A percentile compares a stretch with the other conserved stretches of the same genome.
These are phyloP conservation scores for Rhodofomes roseus DNA, from an alignment of 1,284 basidiomycete species.

Conservation along the genomic window DNA sequence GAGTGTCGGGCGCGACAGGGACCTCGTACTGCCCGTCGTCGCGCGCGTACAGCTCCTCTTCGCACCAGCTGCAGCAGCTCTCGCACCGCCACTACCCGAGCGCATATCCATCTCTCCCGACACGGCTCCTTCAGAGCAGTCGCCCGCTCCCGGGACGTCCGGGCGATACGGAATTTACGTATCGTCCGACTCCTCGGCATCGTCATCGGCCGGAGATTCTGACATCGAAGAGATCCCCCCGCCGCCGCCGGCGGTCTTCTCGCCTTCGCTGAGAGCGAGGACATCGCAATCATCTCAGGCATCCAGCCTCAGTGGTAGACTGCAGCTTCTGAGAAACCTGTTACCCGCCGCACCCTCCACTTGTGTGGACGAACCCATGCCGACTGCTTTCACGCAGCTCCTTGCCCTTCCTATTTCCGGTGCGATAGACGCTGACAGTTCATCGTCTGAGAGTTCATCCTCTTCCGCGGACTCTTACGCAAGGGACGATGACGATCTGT, in stretches of 20 bases:
- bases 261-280: slow-evolving; percentile 2
- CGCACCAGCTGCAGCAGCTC: slow-evolving; percentile 15
- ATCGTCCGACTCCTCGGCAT: slow-evolving; percentile 25
- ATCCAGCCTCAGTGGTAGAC: background rate
- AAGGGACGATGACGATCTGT: background rate
- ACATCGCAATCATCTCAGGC: background rate
- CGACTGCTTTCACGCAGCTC: background rate
- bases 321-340: background rate
- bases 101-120: slow-evolving; percentile 7
- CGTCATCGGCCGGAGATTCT: slow-evolving; percentile 42
- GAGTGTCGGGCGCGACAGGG: slow-evolving; percentile 54
- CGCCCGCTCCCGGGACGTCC: slow-evolving; percentile 18
- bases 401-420: background rate
- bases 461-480: background rate
- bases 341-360: background rate
- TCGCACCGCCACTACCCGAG: slow-evolving; percentile 4
- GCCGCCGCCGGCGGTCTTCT: slow-evolving; percentile 12
- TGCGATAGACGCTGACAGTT: background rate
- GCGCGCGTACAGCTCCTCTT: slow-evolving; percentile 53
- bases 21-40: slow-evolving; percentile 56
- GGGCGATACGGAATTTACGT: slow-evolving; percentile 55
- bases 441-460: background rate
- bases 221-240: slow-evolving; percentile 48
- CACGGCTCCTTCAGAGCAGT: slow-evolving; percentile 8
- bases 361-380: background rate